A percentile compares a stretch with the other conserved stretches of the same genome.
These are phyloP conservation scores for Aspergillus baeticus DNA, from an alignment of 495 filamentous ascomycete species.

Conservation along the genomic window DNA sequence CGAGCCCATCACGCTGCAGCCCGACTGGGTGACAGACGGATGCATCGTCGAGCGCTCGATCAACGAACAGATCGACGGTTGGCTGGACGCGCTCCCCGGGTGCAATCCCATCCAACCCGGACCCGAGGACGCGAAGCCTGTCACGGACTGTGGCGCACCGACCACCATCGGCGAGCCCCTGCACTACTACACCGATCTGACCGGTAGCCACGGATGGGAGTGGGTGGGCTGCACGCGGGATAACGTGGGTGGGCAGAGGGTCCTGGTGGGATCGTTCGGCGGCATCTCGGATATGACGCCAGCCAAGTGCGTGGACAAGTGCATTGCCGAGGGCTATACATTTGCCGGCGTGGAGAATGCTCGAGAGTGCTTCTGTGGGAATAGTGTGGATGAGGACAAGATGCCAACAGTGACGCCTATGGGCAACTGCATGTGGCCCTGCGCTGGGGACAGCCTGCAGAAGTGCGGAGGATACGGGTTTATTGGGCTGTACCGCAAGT, in stretches of 20 bases:
- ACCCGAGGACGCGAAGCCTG: not conserved
- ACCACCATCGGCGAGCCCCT: not conserved
- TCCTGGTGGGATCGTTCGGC: not conserved
- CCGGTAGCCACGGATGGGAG: not conserved
- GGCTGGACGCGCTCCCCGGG: constrained; percentile 8
- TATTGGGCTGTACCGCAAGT: constrained; percentile 9
- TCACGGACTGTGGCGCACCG: not conserved
- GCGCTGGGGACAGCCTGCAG: not conserved
- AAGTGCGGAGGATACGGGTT: constrained; percentile 8
- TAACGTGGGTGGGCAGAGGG: not conserved
- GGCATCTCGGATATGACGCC: not conserved
- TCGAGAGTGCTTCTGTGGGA: not conserved
- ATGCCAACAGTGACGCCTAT: not conserved
- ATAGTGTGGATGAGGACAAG: not conserved
- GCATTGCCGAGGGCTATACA: not conserved
- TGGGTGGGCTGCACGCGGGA: constrained; percentile 1
- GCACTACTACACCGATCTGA: constrained; percentile 12
- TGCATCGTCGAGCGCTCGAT: constrained; percentile 5
- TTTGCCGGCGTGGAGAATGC: constrained; percentile 3
- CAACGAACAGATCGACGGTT: constrained; percentile 5
- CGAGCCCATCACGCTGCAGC: not conserved
- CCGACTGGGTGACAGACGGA: not conserved
- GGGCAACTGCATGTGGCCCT: constrained; percentile 6
- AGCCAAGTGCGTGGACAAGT: not conserved
- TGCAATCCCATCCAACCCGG: constrained; percentile 9